Conservation (phyloP, 768 basidiomycete genomes). For the Lactifluus subvellereus region DNA sequence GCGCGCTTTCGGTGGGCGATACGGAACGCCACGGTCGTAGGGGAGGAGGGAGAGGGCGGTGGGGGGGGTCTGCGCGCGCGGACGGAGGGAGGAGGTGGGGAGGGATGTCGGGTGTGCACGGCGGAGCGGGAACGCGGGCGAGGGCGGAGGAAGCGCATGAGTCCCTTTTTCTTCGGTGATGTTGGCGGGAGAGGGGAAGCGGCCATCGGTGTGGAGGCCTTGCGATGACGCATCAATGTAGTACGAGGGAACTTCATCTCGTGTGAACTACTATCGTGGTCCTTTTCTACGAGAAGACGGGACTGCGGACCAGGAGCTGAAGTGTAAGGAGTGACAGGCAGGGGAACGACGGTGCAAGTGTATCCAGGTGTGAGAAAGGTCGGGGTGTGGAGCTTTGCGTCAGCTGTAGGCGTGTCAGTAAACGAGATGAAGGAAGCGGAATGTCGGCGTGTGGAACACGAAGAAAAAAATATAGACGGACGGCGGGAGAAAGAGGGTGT, state of each 20-base stretch:
- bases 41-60: conserved; percentile 4
- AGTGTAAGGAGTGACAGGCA: conserved; percentile 8
- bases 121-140: conserved; percentile 37
- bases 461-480: conserved; percentile 25
- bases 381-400: conserved; percentile 41
- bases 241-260: conserved; percentile 42
- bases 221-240: conserved; percentile 29
- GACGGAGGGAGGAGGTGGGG: not conserved
- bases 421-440: conserved; percentile 47
- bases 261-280: not conserved
- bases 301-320: not conserved
- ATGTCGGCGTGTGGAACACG: conserved; percentile 32
- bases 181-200: conserved; percentile 24
- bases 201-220: not conserved
- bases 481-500: conserved; percentile 30
- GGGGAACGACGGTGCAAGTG: conserved; percentile 53
- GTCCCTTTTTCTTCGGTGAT: conserved; percentile 26
- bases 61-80: not conserved
- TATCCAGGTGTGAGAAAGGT: conserved; percentile 61
- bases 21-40: not conserved
- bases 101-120: conserved; percentile 27
- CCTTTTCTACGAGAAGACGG: not conserved
- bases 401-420: conserved; percentile 42
- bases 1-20: conserved; percentile 30
- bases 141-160: conserved; percentile 41